These are phyloP conservation scores for Amaranthus cruentus DNA, from an alignment of 148 eudicot species.

Conservation along the genomic window DNA sequence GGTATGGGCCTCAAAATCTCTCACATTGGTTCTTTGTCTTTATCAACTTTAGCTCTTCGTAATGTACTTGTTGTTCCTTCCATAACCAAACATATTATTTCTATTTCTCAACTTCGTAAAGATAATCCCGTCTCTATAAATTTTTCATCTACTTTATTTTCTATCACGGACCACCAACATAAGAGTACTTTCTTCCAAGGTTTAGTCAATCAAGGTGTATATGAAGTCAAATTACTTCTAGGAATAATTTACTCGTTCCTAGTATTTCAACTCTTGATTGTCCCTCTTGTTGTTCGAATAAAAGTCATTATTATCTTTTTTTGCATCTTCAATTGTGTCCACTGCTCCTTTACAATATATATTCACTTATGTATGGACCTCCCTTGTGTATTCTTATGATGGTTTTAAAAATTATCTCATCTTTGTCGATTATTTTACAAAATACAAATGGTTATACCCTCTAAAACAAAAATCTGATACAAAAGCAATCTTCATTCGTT, in stretches of 20 bases:
- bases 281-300: neutral
- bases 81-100: neutral
- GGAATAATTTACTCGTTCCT: neutral
- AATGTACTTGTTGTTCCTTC: neutral
- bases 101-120: neutral
- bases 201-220: neutral
- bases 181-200: neutral
- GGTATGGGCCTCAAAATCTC: neutral
- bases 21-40: neutral
- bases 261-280: neutral
- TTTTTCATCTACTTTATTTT: neutral
- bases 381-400: no score
- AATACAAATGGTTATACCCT: constrained; percentile 6
- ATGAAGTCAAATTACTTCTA: neutral
- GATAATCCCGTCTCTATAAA: neutral
- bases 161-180: no score
- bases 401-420: neutral
- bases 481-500: constrained; percentile 6
- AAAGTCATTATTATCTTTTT: neutral
- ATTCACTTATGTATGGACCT: neutral
- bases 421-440: constrained; percentile 16
- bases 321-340: neutral
- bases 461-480: neutral
- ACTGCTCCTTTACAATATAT: neutral
- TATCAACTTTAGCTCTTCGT: neutral